These are phyloP conservation scores for Phytophthora kernoviae DNA, from an alignment of 352 stramenopile genomes.

Conservation along the genomic window DNA sequence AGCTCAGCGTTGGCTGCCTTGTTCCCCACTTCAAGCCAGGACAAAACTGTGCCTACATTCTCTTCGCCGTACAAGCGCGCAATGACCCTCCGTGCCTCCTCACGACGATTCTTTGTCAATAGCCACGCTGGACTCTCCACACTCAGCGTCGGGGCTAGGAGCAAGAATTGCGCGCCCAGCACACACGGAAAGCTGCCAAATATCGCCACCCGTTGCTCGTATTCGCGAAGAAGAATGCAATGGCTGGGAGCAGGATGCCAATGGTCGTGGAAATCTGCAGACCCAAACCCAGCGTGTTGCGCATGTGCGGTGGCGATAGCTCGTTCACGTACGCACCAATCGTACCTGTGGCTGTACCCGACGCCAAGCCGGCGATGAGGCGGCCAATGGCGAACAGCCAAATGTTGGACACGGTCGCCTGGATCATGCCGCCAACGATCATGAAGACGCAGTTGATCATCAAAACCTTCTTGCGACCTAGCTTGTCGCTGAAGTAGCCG, in stretches of 20 bases:
- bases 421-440: not conserved
- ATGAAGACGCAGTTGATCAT: constrained; percentile 3
- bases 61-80: constrained; percentile 2
- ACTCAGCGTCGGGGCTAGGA: not conserved
- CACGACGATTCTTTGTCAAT: not conserved
- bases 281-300: constrained; percentile 2
- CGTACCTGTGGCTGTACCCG: not conserved
- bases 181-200: not conserved
- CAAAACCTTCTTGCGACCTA: constrained; percentile 1
- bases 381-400: not conserved
- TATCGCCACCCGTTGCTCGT: constrained; percentile 2
- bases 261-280: constrained; percentile 1
- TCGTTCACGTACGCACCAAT: constrained; percentile 3
- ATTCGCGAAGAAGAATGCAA: not conserved
- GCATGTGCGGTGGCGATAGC: constrained; percentile 1
- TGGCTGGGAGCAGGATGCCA: constrained; percentile 1
- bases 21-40: not conserved
- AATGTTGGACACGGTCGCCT: not conserved
- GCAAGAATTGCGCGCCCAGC: not conserved
- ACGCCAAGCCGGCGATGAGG: not conserved
- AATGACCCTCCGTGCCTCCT: not conserved
- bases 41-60: constrained; percentile 1
- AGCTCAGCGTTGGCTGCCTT: not conserved
- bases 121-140: not conserved
- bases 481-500: constrained; percentile 2